Evolutionary conservation across 371 early-diverging fungal genomes (phyloP).

Genomic region (Saksenaea vasiformis): DNA sequence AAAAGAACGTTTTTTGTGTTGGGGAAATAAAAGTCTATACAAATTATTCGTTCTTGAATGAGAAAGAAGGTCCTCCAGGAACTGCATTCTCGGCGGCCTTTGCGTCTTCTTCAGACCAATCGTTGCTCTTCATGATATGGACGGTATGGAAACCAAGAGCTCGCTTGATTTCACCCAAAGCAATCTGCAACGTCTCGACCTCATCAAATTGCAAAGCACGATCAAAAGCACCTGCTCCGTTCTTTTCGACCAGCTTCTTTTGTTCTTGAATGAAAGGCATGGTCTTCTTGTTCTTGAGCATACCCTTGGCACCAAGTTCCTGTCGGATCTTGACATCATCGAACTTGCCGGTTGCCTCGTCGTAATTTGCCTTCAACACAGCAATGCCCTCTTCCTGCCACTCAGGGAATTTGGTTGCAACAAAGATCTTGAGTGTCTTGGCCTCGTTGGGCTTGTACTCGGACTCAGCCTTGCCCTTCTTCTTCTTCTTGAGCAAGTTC

Average conservation of each 20-base stretch:
- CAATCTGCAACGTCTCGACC: conserved; percentile 60
- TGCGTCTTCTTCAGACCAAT: conserved; percentile 51
- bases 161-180: conserved; percentile 54
- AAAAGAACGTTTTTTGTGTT: too few relatives aligned
- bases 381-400: conserved; percentile 89
- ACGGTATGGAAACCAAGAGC: conserved; percentile 46
- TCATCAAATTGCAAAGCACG: conserved; percentile 84
- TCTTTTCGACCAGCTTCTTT: conserved; percentile 69
- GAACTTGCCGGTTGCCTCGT: conserved; percentile 59
- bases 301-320: conserved; percentile 66
- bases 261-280: conserved; percentile 92
- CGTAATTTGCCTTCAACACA: conserved; percentile 69
- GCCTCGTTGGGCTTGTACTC: conserved; percentile 66
- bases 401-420: conserved; percentile 85
- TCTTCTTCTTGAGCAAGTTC: conserved; percentile 76
- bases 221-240: conserved; percentile 79
- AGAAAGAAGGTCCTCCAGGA: conserved; percentile 69
- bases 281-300: conserved; percentile 90
- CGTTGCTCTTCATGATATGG: conserved; percentile 46
- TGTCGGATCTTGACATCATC: conserved; percentile 76
- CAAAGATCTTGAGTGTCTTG: conserved; percentile 76
- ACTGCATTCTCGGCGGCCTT: conserved; percentile 62
- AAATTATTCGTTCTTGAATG: conserved; percentile 49
- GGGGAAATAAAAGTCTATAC: not conserved
- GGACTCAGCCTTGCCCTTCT: conserved; percentile 67